A percentile compares a stretch with the other conserved stretches of the same genome.
Conservation (phyloP, 2,329 filamentous ascomycete genomes). For the Plectosphaerella plurivora region DNA sequence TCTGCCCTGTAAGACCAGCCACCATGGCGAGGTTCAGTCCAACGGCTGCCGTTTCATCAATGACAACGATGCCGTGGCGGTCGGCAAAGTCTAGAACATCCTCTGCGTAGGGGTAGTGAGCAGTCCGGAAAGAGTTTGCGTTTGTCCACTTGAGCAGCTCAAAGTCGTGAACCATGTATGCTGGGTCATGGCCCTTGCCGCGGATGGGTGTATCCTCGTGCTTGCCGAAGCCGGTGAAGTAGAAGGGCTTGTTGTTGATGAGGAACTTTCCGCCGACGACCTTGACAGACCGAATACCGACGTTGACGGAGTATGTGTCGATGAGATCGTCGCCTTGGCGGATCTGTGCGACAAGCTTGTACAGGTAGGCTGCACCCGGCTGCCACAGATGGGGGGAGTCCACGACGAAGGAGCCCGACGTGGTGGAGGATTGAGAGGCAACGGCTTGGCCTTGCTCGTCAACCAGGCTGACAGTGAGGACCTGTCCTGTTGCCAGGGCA, state of each 20-base stretch:
- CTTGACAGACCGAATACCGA: conserved; percentile 16
- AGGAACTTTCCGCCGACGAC: conserved; percentile 16
- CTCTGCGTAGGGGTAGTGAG: conserved; percentile 23
- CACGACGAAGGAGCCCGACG: conserved; percentile 11
- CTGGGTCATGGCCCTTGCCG: conserved; percentile 21
- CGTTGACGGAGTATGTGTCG: conserved; percentile 16
- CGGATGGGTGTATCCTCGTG: conserved; percentile 21
- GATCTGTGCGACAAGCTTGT: conserved; percentile 15
- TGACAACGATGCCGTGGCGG: conserved; percentile 20
- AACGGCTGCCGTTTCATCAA: conserved; percentile 21
- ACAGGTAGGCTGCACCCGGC: conserved; percentile 20
- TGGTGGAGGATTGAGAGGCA: not conserved
- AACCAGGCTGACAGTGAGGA: not conserved
- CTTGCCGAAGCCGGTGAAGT: conserved; percentile 23
- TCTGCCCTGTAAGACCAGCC: conserved; percentile 6
- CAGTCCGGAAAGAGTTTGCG: conserved; percentile 24
- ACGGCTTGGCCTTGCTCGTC: conserved; percentile 9
- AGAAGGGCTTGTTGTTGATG: conserved; percentile 21
- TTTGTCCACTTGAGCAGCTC: conserved; percentile 21
- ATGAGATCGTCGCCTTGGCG: conserved; percentile 5
- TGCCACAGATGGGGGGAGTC: conserved; percentile 17
- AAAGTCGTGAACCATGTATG: conserved; percentile 25
- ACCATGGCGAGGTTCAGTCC: conserved; percentile 17
- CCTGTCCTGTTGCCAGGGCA: not conserved
- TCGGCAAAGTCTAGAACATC: conserved; percentile 23